Base-by-base conservation (phyloP, 2,329 filamentous ascomycete species). In the Exophiala xenobiotica region DNA sequence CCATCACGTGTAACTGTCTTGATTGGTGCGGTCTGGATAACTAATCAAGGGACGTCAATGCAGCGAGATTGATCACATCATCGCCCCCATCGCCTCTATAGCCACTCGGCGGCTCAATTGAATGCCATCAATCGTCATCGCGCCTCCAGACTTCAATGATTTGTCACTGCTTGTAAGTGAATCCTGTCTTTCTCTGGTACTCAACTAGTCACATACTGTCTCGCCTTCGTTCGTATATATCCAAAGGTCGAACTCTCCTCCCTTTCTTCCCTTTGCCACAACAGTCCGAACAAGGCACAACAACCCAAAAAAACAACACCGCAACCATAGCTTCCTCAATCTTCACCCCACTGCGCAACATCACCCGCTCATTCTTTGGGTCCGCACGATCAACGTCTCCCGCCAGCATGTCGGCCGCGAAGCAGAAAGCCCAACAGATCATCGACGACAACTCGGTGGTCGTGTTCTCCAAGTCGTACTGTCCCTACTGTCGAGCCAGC, bases 391-490 rank as follows among this genome's bases (percentile, higher is more conserved):
- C 76, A 57, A 68, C 63, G 35, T 77, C 71, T 56, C 78, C 86
- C 63, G 78, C 81, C 74, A 81, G 75, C 65, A 95, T 95, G 88
- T 85, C 88, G 67, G 82, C 87, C 68, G 88, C 89, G 67, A 89
- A 88, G 75, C 78, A 81, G 59, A 95, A 95, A 74, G 88, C 88
- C 56, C 83, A 96, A 73, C 72, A 78, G 66, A 85, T 96, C 75
- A 96, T 97, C 71, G 83, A 93, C 73, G 85, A 91, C 67, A 93
- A 96, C 76, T 75, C 83, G 64, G 90, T 96, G 71, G 88, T 93
- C 65, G 88, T 99, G 69, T 99, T 99, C 81, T 91, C 87, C 74
- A 99, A 99, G 78, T 89, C 86, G 12, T 96, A 90, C 77, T 99
- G 93, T 81, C 90, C 91, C 9, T 95, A 95, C 81, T 97, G 92